These are phyloP conservation scores for Emmonsiellopsis sp. DNA, from an alignment of 2,329 filamentous ascomycete genomes.

Conservation along the genomic window DNA sequence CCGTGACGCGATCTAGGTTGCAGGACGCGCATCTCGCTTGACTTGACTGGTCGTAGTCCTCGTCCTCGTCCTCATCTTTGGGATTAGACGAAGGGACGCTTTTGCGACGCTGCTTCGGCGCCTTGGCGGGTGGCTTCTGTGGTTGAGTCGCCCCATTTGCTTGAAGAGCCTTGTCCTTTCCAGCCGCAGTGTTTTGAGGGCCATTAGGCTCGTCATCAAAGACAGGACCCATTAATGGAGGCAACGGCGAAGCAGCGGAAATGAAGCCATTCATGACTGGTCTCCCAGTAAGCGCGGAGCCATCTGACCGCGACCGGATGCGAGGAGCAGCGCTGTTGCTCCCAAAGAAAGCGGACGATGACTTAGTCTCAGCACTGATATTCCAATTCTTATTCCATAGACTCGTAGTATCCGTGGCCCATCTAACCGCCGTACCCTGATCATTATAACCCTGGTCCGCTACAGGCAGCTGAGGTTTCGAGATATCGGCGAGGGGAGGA, in stretches of 20 bases:
- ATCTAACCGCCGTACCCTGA: not conserved
- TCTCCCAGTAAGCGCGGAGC: slow-evolving; percentile 30
- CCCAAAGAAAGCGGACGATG: not conserved
- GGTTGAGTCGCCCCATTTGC: not conserved
- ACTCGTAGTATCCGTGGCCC: not conserved
- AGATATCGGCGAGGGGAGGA: slow-evolving; percentile 11
- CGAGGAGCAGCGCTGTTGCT: slow-evolving; percentile 22
- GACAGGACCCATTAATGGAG: slow-evolving; percentile 5
- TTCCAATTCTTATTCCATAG: not conserved
- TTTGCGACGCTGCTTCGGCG: not conserved
- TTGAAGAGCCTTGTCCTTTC: not conserved
- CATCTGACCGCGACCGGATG: slow-evolving; percentile 34
- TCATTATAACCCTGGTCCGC: slow-evolving; percentile 26
- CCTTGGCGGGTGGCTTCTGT: not conserved
- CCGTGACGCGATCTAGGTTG: slow-evolving; percentile 44
- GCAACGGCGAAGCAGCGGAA: not conserved
- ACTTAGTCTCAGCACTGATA: slow-evolving; percentile 3
- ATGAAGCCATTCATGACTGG: slow-evolving; percentile 24
- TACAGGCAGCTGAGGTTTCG: slow-evolving; percentile 10
- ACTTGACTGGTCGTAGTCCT: slow-evolving; percentile 19
- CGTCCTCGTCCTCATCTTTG: not conserved
- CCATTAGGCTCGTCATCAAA: slow-evolving; percentile 7
- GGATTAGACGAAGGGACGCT: not conserved
- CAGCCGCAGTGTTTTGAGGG: not conserved
- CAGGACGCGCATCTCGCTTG: slow-evolving; percentile 50